Percentiles rank a stretch among this genome's conserved stretches.
Evolutionary conservation across 2,329 filamentous ascomycete genomes (phyloP).

Genomic region (Didymella glomerata): DNA sequence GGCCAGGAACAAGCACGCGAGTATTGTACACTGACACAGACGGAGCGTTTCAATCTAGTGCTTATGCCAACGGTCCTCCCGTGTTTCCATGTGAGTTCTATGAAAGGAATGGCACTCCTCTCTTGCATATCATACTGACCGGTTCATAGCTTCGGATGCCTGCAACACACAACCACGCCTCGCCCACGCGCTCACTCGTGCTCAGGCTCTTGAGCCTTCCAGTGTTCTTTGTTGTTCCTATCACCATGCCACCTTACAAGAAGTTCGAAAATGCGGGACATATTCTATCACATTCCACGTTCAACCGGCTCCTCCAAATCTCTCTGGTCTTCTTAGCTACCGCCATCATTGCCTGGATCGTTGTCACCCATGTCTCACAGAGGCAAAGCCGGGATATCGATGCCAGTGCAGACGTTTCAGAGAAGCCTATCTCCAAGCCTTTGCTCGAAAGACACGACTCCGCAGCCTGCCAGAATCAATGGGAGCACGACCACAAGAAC

Average conservation of each 20-base stretch:
- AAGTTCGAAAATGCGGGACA: not conserved
- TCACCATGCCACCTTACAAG: constrained; percentile 44
- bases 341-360: not conserved
- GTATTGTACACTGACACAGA: constrained; percentile 41
- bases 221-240: constrained; percentile 25
- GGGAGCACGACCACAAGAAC: constrained; percentile 24
- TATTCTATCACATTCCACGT: not conserved
- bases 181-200: constrained; percentile 37
- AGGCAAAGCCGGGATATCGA: constrained; percentile 5
- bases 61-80: constrained; percentile 47
- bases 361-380: not conserved
- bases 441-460: constrained; percentile 13
- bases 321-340: not conserved
- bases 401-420: not conserved
- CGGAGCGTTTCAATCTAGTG: constrained; percentile 41
- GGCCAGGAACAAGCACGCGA: constrained; percentile 28
- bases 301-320: not conserved
- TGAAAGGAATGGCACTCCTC: constrained; percentile 41
- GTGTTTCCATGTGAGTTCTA: constrained; percentile 46
- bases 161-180: constrained; percentile 41
- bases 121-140: constrained; percentile 36
- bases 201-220: constrained; percentile 26
- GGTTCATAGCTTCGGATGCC: constrained; percentile 38
- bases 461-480: constrained; percentile 16
- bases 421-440: constrained; percentile 5